Percentiles rank a stretch among this genome's conserved stretches.
Conservation (phyloP, 164 flowering plant genomes). For the Annona cherimola region DNA sequence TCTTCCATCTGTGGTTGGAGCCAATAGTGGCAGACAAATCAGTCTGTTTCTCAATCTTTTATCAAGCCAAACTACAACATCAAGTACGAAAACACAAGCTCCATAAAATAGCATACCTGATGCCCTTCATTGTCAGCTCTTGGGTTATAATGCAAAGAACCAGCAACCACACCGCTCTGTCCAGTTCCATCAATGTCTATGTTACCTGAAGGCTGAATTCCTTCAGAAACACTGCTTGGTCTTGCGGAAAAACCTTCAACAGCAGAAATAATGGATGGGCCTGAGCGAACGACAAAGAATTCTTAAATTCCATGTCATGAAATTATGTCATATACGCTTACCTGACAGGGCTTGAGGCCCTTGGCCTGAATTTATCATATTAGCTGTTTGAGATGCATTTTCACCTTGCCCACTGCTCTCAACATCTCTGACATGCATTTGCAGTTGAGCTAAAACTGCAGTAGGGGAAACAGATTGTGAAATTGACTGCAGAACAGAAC, state of each 20-base stretch:
- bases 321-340: slow-evolving; percentile 9
- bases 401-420: slow-evolving; percentile 32
- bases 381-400: slow-evolving; percentile 6
- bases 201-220: slow-evolving; percentile 15
- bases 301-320: not conserved
- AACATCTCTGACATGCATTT: slow-evolving; percentile 36
- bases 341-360: slow-evolving; percentile 35
- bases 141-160: not conserved
- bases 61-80: not conserved
- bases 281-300: slow-evolving; percentile 18
- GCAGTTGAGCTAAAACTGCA: slow-evolving; percentile 32
- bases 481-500: slow-evolving; percentile 28
- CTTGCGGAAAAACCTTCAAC: slow-evolving; percentile 23
- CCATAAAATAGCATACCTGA: slow-evolving; percentile 21
- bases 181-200: slow-evolving; percentile 11
- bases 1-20: slow-evolving; percentile 17
- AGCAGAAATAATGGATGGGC: slow-evolving; percentile 25
- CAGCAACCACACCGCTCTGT: slow-evolving; percentile 10
- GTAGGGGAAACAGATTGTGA: slow-evolving; percentile 29
- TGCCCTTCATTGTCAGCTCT: slow-evolving; percentile 14
- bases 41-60: not conserved
- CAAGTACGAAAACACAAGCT: not conserved
- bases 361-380: not conserved
- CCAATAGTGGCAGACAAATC: slow-evolving; percentile 12
- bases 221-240: slow-evolving; percentile 13